Evolutionary conservation across 176 grass and related monocot genomes (phyloP), one percentile per base, ranked within the genome.

Genomic region (Microstegium vimineum): DNA sequence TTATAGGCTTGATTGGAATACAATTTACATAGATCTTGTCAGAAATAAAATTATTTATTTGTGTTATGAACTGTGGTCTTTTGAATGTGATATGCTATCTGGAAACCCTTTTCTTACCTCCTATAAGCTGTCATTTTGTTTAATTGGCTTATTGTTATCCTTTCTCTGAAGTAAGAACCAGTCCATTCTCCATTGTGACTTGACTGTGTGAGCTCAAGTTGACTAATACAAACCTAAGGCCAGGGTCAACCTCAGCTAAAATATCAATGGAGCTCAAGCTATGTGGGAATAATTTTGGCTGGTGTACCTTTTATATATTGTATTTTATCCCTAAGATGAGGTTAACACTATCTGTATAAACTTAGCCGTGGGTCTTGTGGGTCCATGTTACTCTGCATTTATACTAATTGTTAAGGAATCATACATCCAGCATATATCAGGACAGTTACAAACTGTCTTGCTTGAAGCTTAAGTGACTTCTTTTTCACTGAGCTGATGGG

Each of bases 321-420:
- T 72, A 73, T 51, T 4, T 7, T 5, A 20, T 73, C 69, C 69
- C 3, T 18, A 52, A 66, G 8, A 75, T 32, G 2, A 73, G 36
- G 26, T 62, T 45, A 43, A 61, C 52, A 73, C n/a, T 82, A 63
- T 73, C 37, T 82, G 49, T 59, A 35, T 20, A 73, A 47, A 82
- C 8, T 45, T 63, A 73, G 56, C 28, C 25, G 1, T 73, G 38
- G 69, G 68, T 52, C 38, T 35, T 82, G 38, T 74, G 57, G 22
- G 16, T 83, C 20, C 43, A 65, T 36, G n/a, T 62, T 28, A 35
- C 23, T 47, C 8, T 64, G n/a, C 26, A 57, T 57, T 57, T 23
- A 22, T 23, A 23, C 52, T n/a, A 61, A 61, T 28, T 66, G 30
- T 47, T n/a, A 13, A 49, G 3, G 26, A 79, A 79, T 47, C 4